Evolutionary conservation across 257 asterid species (phyloP), one percentile per base, ranked within the genome.

Genomic region (Primulina tabacum): DNA sequence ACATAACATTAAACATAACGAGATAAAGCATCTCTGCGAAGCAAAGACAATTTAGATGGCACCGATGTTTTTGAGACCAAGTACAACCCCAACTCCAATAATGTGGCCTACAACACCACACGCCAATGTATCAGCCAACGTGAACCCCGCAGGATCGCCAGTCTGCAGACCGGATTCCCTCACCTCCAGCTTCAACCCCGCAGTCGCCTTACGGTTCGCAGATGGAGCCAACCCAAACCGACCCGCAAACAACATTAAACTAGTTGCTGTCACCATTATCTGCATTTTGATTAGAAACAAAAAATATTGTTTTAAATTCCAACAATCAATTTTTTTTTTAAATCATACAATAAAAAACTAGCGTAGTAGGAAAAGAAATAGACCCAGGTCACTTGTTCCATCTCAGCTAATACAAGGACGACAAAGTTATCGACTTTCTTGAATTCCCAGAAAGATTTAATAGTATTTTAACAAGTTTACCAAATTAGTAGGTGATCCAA

Each of bases 61-160:
- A 16, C 96, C 97, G 56, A 88, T 80, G 79, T 81, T 85, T 76
- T 92, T 92, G 60, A 92, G 92, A 55, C 98, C 98, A 72, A 92
- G 95, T 26, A 92, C 98, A 74, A 92, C 90, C 14, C 98, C 98
- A 68, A 92, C 98, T 33, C 98, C 98, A 72, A 92, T 90, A 53
- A 89, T 87, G 75, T 90, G 98, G 37, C 98, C 98, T 63, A 92
- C 86, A 10, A 58, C 8, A 7, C 98, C 98, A 71, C 98, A 92
- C 0, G 90, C 98, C 87, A 92, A 80, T 33, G 98, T 88, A 64
- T 92, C 98, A 10, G 98, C 98, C 28, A 93, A 81, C 12, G 98
- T 93, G 81, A 93, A 93, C 24, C 97, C 97, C 6, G 97, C 98
- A 2, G 98, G 98, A 76, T 93, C 97, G 35, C 96, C 96, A 1